phyloP scores from a whole-genome alignment of 805 yeast genomes.

The Pichia phayaonensis region DNA sequence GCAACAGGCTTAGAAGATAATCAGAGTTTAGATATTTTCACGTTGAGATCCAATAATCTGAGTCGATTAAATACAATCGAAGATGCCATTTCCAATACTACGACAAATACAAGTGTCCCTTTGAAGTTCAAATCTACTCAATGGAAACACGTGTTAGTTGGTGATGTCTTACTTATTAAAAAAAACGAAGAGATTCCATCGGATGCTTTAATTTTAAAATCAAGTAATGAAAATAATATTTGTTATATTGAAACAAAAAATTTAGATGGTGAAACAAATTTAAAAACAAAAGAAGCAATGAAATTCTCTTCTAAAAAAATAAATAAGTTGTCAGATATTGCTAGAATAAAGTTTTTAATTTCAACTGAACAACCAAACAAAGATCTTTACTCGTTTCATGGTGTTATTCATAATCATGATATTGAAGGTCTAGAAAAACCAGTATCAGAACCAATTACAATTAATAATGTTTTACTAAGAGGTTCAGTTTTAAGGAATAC shows the following conservation, averaged over 20 bases:
- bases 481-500: constrained; percentile 72
- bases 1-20: neutral
- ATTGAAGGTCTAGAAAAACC: constrained; percentile 17
- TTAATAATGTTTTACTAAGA: constrained; percentile 58
- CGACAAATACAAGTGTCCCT: constrained; percentile 21
- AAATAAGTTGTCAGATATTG: constrained; percentile 51
- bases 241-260: constrained; percentile 66
- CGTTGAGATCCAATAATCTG: neutral
- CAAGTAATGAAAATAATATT: constrained; percentile 61
- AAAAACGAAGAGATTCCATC: constrained; percentile 79
- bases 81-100: neutral
- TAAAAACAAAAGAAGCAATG: constrained; percentile 51
- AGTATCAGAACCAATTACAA: constrained; percentile 49
- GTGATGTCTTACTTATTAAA: constrained; percentile 63
- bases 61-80: neutral
- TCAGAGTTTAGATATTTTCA: constrained; percentile 5
- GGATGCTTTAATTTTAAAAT: constrained; percentile 54
- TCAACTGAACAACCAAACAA: constrained; percentile 71
- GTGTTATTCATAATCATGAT: constrained; percentile 36
- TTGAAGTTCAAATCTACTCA: constrained; percentile 25
- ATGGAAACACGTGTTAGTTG: constrained; percentile 69
- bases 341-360: constrained; percentile 48
- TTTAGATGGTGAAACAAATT: constrained; percentile 70
- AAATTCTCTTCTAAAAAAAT: constrained; percentile 42
- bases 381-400: constrained; percentile 57